Conservation (phyloP, 164 flowering plant species). For the Chimonanthus salicifolius region DNA sequence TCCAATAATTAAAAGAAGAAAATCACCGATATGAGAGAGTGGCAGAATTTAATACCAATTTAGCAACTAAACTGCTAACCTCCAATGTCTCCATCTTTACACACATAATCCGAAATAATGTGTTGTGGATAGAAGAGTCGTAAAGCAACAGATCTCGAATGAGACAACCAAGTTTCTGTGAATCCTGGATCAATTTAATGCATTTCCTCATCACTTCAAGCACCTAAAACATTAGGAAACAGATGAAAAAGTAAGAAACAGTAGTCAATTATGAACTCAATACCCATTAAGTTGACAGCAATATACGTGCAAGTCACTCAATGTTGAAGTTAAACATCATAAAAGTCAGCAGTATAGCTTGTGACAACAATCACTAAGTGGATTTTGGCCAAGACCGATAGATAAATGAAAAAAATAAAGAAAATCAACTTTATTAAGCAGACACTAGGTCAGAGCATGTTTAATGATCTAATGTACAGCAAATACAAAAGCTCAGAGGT, state of each 20-base stretch:
- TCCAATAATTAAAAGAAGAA: constrained; percentile 4
- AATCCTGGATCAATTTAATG: constrained; percentile 32
- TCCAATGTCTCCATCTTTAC: constrained; percentile 56
- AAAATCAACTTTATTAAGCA: neutral
- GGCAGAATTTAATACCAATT: neutral
- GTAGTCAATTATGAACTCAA: neutral
- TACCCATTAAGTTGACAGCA: neutral
- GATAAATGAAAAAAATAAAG: neutral
- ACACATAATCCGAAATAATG: constrained; percentile 64
- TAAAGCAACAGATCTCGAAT: constrained; percentile 45
- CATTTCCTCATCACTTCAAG: constrained; percentile 72
- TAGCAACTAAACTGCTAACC: constrained; percentile 31
- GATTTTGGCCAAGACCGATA: neutral
- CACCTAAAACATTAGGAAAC: constrained; percentile 38
- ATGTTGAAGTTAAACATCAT: neutral
- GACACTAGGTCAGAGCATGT: neutral
- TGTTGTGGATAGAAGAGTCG: constrained; percentile 76
- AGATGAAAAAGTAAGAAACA: neutral
- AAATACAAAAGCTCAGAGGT: too few species aligned
- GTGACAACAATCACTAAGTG: neutral
- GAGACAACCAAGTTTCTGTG: constrained; percentile 41
- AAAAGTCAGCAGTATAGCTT: neutral
- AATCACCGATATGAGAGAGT: neutral
- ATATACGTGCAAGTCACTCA: neutral
- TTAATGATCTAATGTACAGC: too few species aligned